Evolutionary conservation across 73 alveolate species (phyloP).

Genomic region (Blepharisma stoltei): DNA sequence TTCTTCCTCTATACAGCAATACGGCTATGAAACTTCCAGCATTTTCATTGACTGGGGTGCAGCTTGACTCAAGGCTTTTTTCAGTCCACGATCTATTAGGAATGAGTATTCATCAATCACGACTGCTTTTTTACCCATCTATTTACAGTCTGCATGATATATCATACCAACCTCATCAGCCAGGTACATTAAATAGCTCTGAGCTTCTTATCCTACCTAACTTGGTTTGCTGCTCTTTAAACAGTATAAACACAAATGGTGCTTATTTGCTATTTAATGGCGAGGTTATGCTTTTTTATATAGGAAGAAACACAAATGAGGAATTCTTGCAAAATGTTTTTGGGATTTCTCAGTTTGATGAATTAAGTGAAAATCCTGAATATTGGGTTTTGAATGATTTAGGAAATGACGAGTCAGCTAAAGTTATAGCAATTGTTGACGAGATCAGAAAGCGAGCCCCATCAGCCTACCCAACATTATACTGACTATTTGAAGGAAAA

Average conservation of each 20-base stretch:
- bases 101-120: slow-evolving; percentile 36
- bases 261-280: slow-evolving; percentile 54
- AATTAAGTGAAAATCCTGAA: slow-evolving; percentile 5
- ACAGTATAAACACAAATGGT: slow-evolving; percentile 23
- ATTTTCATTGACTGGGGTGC: slow-evolving; percentile 29
- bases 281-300: slow-evolving; percentile 36
- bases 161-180: slow-evolving; percentile 5
- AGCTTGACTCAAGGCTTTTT: slow-evolving; percentile 38
- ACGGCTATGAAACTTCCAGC: slow-evolving; percentile 48
- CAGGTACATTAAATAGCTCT: slow-evolving; percentile 41
- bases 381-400: neutral
- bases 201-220: slow-evolving; percentile 40
- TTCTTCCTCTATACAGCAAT: slow-evolving; percentile 42
- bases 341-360: slow-evolving; percentile 36
- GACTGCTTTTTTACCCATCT: slow-evolving; percentile 49
- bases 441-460: neutral
- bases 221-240: slow-evolving; percentile 21
- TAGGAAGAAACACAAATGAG: slow-evolving; percentile 40
- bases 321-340: slow-evolving; percentile 29
- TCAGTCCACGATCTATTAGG: slow-evolving; percentile 32
- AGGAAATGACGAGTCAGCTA: neutral
- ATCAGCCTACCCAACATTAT: neutral
- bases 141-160: slow-evolving; percentile 46
- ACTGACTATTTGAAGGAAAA: neutral
- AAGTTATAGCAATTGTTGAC: neutral